Base-by-base conservation (phyloP, 2,329 filamentous ascomycete genomes). In the Gaeumannomyces sp. region DNA sequence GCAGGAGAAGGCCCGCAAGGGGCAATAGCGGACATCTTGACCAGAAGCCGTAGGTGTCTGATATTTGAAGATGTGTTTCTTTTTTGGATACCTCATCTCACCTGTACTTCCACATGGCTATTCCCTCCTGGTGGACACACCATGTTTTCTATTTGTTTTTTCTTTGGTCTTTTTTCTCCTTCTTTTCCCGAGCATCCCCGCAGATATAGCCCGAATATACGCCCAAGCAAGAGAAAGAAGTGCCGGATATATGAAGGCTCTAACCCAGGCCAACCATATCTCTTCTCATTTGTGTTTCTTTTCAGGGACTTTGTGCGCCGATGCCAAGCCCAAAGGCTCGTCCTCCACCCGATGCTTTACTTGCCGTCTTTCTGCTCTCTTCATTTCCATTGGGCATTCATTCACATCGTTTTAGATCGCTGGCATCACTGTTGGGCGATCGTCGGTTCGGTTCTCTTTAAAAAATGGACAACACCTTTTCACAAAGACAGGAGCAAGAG, bases 1-100 rank as follows among this genome's bases (percentile, higher is more conserved):
- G 31, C 89, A 94, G 72, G 94, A 98, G 78, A 92, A 91, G 78
- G 87, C 88, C 66, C 85, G 87, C 69, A 91, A 91, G 76, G 87
- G 77, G 28, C 76, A 80, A 72, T 79, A 60, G 69, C 7, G 45
- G 57, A 2, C 11, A 27, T 19, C 27, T 29, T 19, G 60, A 45
- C 35, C 2, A 31, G 29, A 62, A n/a, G 25, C 14, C 57, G 27
- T 31, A 13, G 27, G 29, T 19, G 25, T 59, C 29, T 29, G 25
- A 59, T 59, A 53, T 53, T 22, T n/a, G 22, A 53, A 53, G 60
- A 60, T n/a, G 27, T 38, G 31, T 33, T 38, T 61, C 1, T 63
- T 35, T 59, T 38, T 25, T 28, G 31, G 61, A 53, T 63, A 33
- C 22, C 27, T 58, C 56, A 6, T 59, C 29, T 38, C 56, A 22